phyloP scores from a whole-genome alignment of 129 eudicot genomes.

The Saussurea involucrata region DNA sequence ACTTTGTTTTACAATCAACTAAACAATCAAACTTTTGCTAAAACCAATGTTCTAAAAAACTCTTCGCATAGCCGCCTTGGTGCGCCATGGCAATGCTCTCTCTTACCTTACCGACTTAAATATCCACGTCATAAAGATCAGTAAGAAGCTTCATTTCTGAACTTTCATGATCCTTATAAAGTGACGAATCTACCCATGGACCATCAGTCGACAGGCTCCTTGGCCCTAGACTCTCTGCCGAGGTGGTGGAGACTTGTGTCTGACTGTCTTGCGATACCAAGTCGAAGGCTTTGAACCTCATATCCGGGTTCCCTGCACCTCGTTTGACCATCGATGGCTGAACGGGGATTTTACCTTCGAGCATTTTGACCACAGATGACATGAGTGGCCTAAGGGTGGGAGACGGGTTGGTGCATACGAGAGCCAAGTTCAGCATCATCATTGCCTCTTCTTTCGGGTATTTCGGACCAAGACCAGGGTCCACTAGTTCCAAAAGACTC shows the following conservation, averaged over 20 bases:
- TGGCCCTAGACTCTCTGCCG: slow-evolving; percentile 31
- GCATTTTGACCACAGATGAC: slow-evolving; percentile 79
- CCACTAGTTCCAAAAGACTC: slow-evolving; percentile 66
- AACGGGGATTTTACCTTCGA: slow-evolving; percentile 59
- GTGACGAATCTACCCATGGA: slow-evolving; percentile 56
- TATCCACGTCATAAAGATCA: slow-evolving; percentile 34
- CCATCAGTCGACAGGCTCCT: slow-evolving; percentile 45
- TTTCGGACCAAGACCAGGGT: slow-evolving; percentile 45
- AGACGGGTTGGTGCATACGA: slow-evolving; percentile 74
- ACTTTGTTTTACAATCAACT: not conserved
- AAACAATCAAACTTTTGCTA: not conserved
- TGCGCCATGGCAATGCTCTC: too few relatives aligned
- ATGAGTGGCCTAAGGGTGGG: slow-evolving; percentile 74
- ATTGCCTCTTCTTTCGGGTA: slow-evolving; percentile 62
- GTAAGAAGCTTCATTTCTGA: slow-evolving; percentile 34
- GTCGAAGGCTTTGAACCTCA: slow-evolving; percentile 54
- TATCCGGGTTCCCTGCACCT: slow-evolving; percentile 27
- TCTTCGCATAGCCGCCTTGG: too few relatives aligned
- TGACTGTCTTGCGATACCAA: slow-evolving; percentile 49
- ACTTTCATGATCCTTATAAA: slow-evolving; percentile 32
- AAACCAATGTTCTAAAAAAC: too few relatives aligned
- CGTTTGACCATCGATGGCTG: slow-evolving; percentile 54
- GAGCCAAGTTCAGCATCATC: slow-evolving; percentile 59
- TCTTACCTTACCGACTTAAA: slow-evolving; percentile 3
- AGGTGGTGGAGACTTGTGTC: slow-evolving; percentile 39